Evolutionary conservation across 306 rosid genomes (phyloP), one percentile per base, ranked within the genome.

Genomic region (Neltuma alba): DNA sequence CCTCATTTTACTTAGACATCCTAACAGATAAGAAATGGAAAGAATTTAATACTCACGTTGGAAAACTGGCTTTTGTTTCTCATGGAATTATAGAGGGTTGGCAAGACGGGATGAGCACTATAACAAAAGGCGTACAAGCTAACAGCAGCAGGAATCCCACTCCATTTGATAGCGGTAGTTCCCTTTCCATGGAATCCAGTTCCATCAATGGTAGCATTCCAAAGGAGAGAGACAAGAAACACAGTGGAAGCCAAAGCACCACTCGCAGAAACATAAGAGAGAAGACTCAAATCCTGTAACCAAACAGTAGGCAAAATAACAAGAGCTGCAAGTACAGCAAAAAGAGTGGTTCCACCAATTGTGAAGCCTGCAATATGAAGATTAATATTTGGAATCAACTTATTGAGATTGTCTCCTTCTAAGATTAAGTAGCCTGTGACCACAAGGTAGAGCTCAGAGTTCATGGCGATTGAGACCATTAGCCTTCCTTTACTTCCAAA

Each of bases 181-280:
- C 96, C 94, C 78, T 80, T 70, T 31, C 79, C 79, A 66, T 86
- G 83, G 70, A 89, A 86, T 34, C 92, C 96, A 31, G 88, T 65
- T 58, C 85, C 97, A 72, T 87, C 94, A n/a, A 87, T 69, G 12
- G 85, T 72, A 28, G 86, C 94, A 14, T 86, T 84, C 93, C 93
- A 92, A 28, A 85, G 50, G 38, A 94, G 78, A 1, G 94, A n/a
- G n/a, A n/a, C n/a, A n/a, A 90, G 16, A 80, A 74, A 16, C 57
- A 92, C 89, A 64, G 91, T 15, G 18, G 94, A 90, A n/a, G 96
- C 97, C 9, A 89, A 72, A 3, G 90, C 97, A 27, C 97, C 97
- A 76, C 93, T 92, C 1, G 96, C 96, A 10, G 94, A 94, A n/a
- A 94, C 74, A 70, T 87, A 94, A 50, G 97, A 90, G 42, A 94